These are phyloP conservation scores for Gloeopeniophorella convolvens DNA, from an alignment of 768 basidiomycete genomes.

Conservation along the genomic window DNA sequence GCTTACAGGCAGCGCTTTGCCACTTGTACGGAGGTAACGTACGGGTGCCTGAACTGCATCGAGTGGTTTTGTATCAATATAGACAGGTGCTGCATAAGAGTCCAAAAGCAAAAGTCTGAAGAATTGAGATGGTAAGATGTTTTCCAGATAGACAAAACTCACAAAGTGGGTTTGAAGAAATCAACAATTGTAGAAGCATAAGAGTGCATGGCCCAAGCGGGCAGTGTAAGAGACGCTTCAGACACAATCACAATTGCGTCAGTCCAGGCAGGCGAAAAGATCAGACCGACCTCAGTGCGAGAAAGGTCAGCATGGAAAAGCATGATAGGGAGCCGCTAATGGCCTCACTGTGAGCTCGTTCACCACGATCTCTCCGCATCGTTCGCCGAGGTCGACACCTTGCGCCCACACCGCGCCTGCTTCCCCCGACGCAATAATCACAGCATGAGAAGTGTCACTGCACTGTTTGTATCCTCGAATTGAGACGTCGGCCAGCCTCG, in stretches of 20 bases:
- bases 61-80: conserved; percentile 18
- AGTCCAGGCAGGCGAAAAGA: conserved; percentile 21
- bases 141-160: background rate
- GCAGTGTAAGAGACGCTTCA: conserved; percentile 17
- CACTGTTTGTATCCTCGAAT: background rate
- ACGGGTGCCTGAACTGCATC: conserved; percentile 19
- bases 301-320: background rate
- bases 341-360: conserved; percentile 14
- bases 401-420: conserved; percentile 22
- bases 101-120: conserved; percentile 23
- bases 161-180: conserved; percentile 20
- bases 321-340: background rate
- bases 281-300: conserved; percentile 16
- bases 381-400: conserved; percentile 21
- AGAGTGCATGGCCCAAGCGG: conserved; percentile 23
- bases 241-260: conserved; percentile 20
- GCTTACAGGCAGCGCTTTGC: conserved; percentile 10
- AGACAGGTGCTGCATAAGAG: conserved; percentile 20
- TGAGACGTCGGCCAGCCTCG: background rate
- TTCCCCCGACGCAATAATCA: conserved; percentile 20
- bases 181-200: conserved; percentile 21
- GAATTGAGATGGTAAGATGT: background rate
- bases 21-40: conserved; percentile 21
- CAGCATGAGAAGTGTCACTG: background rate
- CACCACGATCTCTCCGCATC: conserved; percentile 12